Percentiles rank a stretch among this genome's conserved stretches.
Evolutionary conservation across 2,329 filamentous ascomycete species (phyloP).

Genomic region (Exophiala dermatitidis): DNA sequence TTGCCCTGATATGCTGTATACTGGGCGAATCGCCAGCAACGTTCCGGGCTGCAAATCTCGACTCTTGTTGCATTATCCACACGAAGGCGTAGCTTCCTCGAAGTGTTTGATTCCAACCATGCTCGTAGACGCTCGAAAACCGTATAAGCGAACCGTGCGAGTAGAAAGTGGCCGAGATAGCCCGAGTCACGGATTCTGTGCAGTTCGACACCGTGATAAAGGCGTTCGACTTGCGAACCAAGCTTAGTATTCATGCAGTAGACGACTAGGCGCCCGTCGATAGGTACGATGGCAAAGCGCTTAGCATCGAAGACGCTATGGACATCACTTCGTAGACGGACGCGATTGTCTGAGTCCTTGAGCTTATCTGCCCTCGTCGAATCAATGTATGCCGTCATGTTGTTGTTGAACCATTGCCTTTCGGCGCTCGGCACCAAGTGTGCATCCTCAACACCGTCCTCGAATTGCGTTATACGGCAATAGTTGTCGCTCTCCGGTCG

Average conservation of each 20-base stretch:
- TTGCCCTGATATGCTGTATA: slow-evolving; percentile 8
- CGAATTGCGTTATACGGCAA: not conserved
- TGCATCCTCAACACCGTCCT: not conserved
- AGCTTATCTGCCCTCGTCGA: slow-evolving; percentile 2
- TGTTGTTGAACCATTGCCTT: slow-evolving; percentile 1
- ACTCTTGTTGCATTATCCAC: not conserved
- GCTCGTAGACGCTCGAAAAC: slow-evolving; percentile 1
- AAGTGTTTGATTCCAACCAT: not conserved
- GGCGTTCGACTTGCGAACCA: slow-evolving; percentile 1
- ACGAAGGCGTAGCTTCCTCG: not conserved
- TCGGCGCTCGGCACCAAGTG: not conserved
- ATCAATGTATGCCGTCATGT: not conserved
- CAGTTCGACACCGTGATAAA: slow-evolving; percentile 8
- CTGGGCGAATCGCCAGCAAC: slow-evolving; percentile 4
- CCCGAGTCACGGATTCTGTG: not conserved
- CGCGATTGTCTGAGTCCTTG: slow-evolving; percentile 1
- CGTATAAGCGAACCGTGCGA: slow-evolving; percentile 7
- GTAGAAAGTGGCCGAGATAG: not conserved
- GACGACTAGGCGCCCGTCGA: not conserved
- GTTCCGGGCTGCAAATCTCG: slow-evolving; percentile 2
- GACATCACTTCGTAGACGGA: slow-evolving; percentile 8
- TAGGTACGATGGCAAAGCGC: slow-evolving; percentile 9
- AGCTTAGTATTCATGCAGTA: slow-evolving; percentile 7
- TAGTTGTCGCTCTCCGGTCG: not conserved
- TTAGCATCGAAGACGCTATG: slow-evolving; percentile 8